Conservation (phyloP, 1,139 yeast species). For the Debaryomyces sp. region DNA sequence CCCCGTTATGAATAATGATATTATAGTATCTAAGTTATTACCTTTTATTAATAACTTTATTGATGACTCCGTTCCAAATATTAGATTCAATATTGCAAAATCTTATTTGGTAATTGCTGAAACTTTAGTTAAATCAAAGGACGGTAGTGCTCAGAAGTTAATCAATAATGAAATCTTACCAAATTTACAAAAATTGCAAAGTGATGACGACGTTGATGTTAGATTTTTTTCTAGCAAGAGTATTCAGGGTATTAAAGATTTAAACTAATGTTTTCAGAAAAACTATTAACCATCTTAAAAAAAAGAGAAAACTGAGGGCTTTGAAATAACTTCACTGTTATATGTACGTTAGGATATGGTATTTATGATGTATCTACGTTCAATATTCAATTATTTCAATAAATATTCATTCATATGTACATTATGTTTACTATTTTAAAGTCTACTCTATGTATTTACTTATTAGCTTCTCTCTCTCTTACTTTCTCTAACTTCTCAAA, state of each 20-base stretch:
- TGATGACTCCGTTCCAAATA: constrained; percentile 87
- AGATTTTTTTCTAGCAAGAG: constrained; percentile 79
- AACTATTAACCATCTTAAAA: constrained; percentile 79
- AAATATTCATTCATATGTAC: constrained; percentile 4
- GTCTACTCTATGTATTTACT: constrained; percentile 2
- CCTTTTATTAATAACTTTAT: constrained; percentile 78
- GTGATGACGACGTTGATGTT: constrained; percentile 87
- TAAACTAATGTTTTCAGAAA: constrained; percentile 32
- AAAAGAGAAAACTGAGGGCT: constrained; percentile 96
- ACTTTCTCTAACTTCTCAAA: constrained; percentile 51
- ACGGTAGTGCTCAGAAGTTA: constrained; percentile 35
- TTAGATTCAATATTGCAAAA: constrained; percentile 92
- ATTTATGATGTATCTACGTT: not conserved
- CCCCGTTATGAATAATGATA: constrained; percentile 62
- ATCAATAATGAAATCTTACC: constrained; percentile 63
- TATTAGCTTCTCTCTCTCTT: constrained; percentile 13
- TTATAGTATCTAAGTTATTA: constrained; percentile 65
- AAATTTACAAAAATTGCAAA: constrained; percentile 61
- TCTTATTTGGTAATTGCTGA: constrained; percentile 66
- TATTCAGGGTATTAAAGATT: constrained; percentile 38
- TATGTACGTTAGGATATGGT: not conserved
- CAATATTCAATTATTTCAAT: constrained; percentile 4
- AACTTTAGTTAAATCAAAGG: constrained; percentile 39
- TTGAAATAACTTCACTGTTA: constrained; percentile 38
- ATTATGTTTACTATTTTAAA: not conserved